phyloP scores from a whole-genome alignment of 495 filamentous ascomycete genomes.

The Xylaria longipes region DNA sequence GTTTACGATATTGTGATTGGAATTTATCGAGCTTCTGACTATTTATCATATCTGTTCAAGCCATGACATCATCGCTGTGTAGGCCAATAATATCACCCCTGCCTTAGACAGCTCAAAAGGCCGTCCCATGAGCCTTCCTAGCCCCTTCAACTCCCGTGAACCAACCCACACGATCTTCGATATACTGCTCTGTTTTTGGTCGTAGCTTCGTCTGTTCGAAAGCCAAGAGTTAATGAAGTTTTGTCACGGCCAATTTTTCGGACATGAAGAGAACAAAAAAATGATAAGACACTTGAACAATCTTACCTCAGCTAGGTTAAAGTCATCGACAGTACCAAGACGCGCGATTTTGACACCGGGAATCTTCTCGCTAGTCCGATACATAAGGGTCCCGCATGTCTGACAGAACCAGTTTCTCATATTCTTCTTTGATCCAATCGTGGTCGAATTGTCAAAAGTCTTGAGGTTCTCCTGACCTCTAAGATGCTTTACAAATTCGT shows the following conservation, averaged over 20 bases:
- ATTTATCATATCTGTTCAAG: not conserved
- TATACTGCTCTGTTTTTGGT: conserved; percentile 53
- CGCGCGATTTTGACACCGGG: conserved; percentile 53
- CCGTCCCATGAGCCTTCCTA: conserved; percentile 27
- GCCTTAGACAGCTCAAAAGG: not conserved
- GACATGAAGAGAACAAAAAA: not conserved
- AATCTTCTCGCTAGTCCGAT: conserved; percentile 46
- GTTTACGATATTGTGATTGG: not conserved
- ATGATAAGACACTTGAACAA: not conserved
- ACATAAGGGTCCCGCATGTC: conserved; percentile 62
- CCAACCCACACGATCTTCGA: conserved; percentile 53
- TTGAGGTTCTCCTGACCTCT: conserved; percentile 55
- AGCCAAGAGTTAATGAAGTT: not conserved
- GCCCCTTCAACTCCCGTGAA: conserved; percentile 44
- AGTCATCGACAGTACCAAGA: conserved; percentile 63
- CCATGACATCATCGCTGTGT: not conserved
- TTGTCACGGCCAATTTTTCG: not conserved
- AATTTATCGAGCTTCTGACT: not conserved
- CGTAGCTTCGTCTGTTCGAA: conserved; percentile 49
- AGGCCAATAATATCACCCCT: not conserved
- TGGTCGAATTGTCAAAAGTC: conserved; percentile 47
- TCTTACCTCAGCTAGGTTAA: conserved; percentile 50
- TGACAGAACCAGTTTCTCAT: conserved; percentile 64
- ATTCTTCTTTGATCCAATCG: conserved; percentile 47
- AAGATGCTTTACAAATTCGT: conserved; percentile 52